Evolutionary conservation across 2,329 filamentous ascomycete genomes (phyloP), one percentile per base, ranked within the genome.

Genomic region (Tolypocladium ovalisporum): DNA sequence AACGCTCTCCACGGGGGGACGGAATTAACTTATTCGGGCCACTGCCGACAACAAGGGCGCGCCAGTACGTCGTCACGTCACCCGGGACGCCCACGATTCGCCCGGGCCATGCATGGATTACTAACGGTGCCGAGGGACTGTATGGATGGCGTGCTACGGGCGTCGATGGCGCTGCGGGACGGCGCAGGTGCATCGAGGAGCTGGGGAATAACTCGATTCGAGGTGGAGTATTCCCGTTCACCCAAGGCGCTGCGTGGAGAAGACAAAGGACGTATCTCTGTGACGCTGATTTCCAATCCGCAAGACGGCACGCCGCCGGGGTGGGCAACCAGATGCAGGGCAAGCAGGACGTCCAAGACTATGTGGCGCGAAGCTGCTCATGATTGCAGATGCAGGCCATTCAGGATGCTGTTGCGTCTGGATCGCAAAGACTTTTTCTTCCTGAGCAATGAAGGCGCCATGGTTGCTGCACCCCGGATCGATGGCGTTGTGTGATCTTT

Each of bases 61-160:
- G 51, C 49, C 49, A 56, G 47, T 54, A 27, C 42, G n/a, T 52
- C 61, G 61, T 44, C 42, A 44, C 44, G 24, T 47, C 44, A 47
- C 44, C 44, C 44, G 15, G 13, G 24, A 24, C 24, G 13, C 44
- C 57, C 58, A 59, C 54, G 57, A 60, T 60, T 54, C 56, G 54
- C 60, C 56, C 47, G 52, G 61, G 54, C 54, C 54, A 61, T 35
- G 32, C 34, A 22, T 27, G 37, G 54, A 58, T 58, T 58, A 58
- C n/a, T 54, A 58, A 58, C 52, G 49, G 9, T 8, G 22, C 40
- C n/a, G 40, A 24, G 4, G 27, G 42, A 24, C 12, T 6, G 40
- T 5, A 15, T 3, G 10, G 40, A 44, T 44, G 40, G 40, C 40
- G 40, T 44, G 40, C 40, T 42, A n/a, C 15, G 22, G 22, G 22